Evolutionary conservation across 2,329 filamentous ascomycete genomes (phyloP).

Genomic region (Ophiostoma fasciatum): DNA sequence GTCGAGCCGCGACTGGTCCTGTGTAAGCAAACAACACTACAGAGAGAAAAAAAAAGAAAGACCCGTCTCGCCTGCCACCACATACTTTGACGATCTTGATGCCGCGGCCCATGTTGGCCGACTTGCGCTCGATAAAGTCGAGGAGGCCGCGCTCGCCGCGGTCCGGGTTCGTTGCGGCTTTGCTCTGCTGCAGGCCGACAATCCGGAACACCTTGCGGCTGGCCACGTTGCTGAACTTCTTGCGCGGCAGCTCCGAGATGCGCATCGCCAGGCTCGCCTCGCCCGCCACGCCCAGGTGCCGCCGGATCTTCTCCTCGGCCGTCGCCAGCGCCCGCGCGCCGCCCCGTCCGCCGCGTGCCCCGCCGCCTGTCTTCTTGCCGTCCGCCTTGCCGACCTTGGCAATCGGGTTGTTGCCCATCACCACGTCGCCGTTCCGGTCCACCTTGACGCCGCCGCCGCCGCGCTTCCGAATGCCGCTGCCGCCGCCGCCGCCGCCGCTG

Average conservation of each 20-base stretch:
- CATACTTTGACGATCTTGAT: conserved; percentile 67
- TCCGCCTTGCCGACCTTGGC: conserved; percentile 10
- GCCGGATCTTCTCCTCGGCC: conserved; percentile 12
- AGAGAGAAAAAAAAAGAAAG: too few relatives aligned
- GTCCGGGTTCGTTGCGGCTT: conserved; percentile 49
- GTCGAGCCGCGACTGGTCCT: conserved; percentile 53
- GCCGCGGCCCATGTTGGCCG: conserved; percentile 38
- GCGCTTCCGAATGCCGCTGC: conserved; percentile 35
- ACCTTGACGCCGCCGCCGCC: conserved; percentile 24
- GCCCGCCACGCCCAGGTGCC: conserved; percentile 17
- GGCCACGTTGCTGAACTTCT: conserved; percentile 12
- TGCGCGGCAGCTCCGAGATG: conserved; percentile 12
- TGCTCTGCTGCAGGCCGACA: conserved; percentile 52
- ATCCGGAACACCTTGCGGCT: conserved; percentile 31
- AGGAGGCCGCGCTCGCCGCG: conserved; percentile 52
- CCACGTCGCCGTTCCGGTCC: conserved; percentile 44
- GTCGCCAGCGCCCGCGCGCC: neutral
- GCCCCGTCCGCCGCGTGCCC: conserved; percentile 5
- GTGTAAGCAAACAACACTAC: too few relatives aligned
- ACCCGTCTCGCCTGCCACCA: conserved; percentile 23
- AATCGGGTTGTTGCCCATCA: conserved; percentile 33
- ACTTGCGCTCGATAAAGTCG: conserved; percentile 57
- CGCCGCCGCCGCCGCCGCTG: neutral
- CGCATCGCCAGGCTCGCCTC: conserved; percentile 15
- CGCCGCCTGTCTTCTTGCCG: conserved; percentile 2